Base-by-base conservation (phyloP, 257 asterid genomes). In the Rauvolfia tetraphylla region DNA sequence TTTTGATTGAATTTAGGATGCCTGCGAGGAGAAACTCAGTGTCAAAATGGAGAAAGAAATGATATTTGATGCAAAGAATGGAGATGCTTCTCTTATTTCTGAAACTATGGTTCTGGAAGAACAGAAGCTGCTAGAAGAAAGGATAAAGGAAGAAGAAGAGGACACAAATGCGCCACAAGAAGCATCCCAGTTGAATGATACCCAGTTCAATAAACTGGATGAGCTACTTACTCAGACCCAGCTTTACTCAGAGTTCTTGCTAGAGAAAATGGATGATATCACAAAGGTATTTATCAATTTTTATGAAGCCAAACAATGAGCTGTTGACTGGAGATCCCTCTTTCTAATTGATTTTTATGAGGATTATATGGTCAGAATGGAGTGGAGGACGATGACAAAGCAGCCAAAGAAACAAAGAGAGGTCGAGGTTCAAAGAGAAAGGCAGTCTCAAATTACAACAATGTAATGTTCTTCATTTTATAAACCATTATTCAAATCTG, bases 221-320 rank as follows among this genome's bases (percentile, higher is more conserved):
- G 98, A 95, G 89, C 98, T 95, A 75, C 88, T 95, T 79, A 88
- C 95, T 20, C 99, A 93, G 86, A 89, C 98, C 44, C 93, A 93
- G 54, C 95, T 95, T 76, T 95, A 87, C 85, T 87, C 98, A 3
- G 96, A 93, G 88, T 95, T 95, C 84, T 83, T 95, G 77, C 90
- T 93, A 80, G 99, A 95, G 80, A 93, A 95, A 85, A 95, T 95
- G 97, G 97, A 95, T 70, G 91, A 91, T 73, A 95, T 95, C 39
- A 84, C 96, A 34, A 87, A 80, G 93, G 98, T 89, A 65, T 76
- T 42, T 65, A n/a, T 81, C 77, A 13, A 15, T 18, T 69, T 81
- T 74, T 71, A 4, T 61, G 44, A 36, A 54, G 36, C 65, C 42
- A 61, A 57, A 39, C 1, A 46, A 66, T 76, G 68, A 76, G 61